Evolutionary conservation across 2,329 filamentous ascomycete genomes (phyloP), one percentile per base, ranked within the genome.

Genomic region (Lasiodiplodia gonubiensis): DNA sequence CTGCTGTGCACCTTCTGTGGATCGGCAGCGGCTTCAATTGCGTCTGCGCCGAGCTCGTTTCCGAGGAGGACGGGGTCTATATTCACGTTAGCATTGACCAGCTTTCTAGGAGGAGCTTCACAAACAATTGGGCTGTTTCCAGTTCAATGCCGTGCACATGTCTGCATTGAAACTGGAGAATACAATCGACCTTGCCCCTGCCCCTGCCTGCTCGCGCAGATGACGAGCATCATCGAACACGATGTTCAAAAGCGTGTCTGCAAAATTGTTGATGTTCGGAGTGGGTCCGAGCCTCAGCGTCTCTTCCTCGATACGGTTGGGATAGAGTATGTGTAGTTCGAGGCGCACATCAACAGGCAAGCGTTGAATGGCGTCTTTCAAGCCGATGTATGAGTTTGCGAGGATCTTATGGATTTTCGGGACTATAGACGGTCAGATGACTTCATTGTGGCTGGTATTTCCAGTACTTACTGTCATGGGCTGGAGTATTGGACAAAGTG

Each of bases 91-190:
- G 37, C 23, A 7, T 18, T 18, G 18, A 1, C 18, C 33, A 8
- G 5, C 16, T 23, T 2, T 33, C 12, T n/a, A 11, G 11, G 18
- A 4, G 30, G 5, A 23, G 25, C 11, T 8, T 27, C 25, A 80
- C 86, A 80, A 77, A 90, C 88, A 99, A 76, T 98, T 99, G 2
- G 95, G 95, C 79, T 99, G 95, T 79, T 99, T 99, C 95, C 95
- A 99, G 80, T 99, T 99, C 73, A 99, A 82, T 5, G 94, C 94
- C 18, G 92, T 96, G 80, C 95, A 99, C 23, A 98, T 87, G 70
- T 90, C 91, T 14, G 92, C 85, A 76, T 97, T 97, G 79, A 94
- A 97, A 25, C 93, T 97, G 73, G 92, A 96, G 78, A 99, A 97
- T 12, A 97, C 92, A 64, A 99, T 90, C 14, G 92, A 97, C 49